These are phyloP conservation scores for Trametopsis cervina DNA, from an alignment of 768 basidiomycete species.

Conservation along the genomic window DNA sequence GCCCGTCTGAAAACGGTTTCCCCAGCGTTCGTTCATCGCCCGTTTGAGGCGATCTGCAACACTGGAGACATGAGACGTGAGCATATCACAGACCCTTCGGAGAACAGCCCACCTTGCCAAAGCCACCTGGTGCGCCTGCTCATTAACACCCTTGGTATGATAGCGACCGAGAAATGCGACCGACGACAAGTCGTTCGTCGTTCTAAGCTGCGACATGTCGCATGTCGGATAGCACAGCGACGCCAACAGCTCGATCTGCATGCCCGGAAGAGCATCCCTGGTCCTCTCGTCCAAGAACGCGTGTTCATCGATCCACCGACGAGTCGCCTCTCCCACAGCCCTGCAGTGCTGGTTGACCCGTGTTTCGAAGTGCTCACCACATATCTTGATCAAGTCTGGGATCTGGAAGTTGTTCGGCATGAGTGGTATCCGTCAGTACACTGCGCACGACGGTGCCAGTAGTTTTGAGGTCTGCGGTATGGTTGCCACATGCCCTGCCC, in stretches of 20 bases:
- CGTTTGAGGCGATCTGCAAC: slow-evolving; percentile 33
- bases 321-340: slow-evolving; percentile 14
- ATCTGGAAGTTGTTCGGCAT: slow-evolving; percentile 19
- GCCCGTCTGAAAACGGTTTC: slow-evolving; percentile 32
- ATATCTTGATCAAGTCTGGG: slow-evolving; percentile 20
- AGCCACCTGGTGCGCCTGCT: slow-evolving; percentile 10
- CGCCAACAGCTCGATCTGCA: slow-evolving; percentile 46
- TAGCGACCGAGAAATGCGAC: slow-evolving; percentile 25
- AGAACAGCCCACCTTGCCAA: slow-evolving; percentile 30
- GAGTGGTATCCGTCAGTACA: neutral
- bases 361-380: slow-evolving; percentile 19
- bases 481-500: too few species aligned
- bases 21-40: slow-evolving; percentile 32
- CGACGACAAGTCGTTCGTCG: slow-evolving; percentile 44
- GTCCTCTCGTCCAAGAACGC: slow-evolving; percentile 15
- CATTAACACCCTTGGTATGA: neutral
- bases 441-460: too few species aligned
- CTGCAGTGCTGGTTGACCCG: slow-evolving; percentile 21
- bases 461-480: too few species aligned
- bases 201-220: slow-evolving; percentile 47
- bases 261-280: slow-evolving; percentile 16
- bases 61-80: slow-evolving; percentile 21
- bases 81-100: neutral
- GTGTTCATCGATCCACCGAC: slow-evolving; percentile 17
- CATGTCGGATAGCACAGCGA: slow-evolving; percentile 53